Base-by-base conservation (phyloP, 108 stramenopile genomes). In the Skeletonema marinoi region DNA sequence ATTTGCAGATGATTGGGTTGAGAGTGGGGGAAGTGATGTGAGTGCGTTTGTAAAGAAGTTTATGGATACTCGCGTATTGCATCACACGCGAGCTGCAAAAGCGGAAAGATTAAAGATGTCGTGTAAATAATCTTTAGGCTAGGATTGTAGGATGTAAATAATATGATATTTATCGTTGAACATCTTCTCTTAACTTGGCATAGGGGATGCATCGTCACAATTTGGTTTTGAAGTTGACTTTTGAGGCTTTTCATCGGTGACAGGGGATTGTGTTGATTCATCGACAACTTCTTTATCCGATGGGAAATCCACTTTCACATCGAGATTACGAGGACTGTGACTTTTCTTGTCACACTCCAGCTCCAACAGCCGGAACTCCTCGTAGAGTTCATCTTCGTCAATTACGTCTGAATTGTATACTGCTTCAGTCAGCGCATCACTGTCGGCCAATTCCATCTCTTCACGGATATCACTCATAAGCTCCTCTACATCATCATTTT, bases 51-150 rank as follows among this genome's bases (percentile, higher is more conserved):
- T 86, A 17, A 73, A 88, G 46, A 60, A 76, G 33, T 95, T 95
- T 68, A 60, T 93, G 54, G 86, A 89, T 25, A 41, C 56, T 17
- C 84, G 94, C 21, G 74, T 68, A 9, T 38, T 88, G 4, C 87
- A 90, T 75, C 94, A 93, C 73, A 71, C 60, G 16, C 85, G 92
- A 42, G 94, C 90, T 7, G 90, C 89, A 54, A 95, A 93, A 63
- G 68, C 64, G 17, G 83, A 84, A 25, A 44, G 74, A 33, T 51
- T 84, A 60, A 46, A 17, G 31, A 66, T 66, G 50, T 32, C 56
- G 0, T 32, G 42, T 69, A 66, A 64, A 54, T 25, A 51, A 2
- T 30, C 2, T 48, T 14, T 44, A 30, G 19, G 30, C 31, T 42
- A 48, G 14, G 35, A 36, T 2, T 17, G 30, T 63, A 63, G 35